A percentile compares a stretch with the other conserved stretches of the same genome.
phyloP scores from a whole-genome alignment of 1,284 basidiomycete species.

The Entoloma clypeatum region DNA sequence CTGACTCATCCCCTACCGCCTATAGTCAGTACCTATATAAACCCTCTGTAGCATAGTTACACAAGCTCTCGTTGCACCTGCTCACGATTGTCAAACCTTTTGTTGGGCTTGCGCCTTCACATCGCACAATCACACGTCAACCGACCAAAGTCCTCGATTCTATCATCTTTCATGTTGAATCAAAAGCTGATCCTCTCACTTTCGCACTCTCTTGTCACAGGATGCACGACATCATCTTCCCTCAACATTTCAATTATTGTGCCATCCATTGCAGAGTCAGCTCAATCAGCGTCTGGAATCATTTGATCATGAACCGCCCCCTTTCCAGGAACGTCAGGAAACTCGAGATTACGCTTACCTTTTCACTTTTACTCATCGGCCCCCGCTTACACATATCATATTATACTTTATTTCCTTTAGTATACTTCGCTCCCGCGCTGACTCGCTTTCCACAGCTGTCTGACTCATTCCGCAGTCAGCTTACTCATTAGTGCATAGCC shows the following conservation, averaged over 20 bases:
- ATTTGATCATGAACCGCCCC: conserved; percentile 49
- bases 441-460: no score
- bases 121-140: conserved; percentile 47
- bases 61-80: conserved; percentile 55
- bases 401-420: no score
- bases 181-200: conserved; percentile 46
- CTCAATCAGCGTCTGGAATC: conserved; percentile 57
- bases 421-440: no score
- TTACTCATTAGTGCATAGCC: no score
- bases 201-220: conserved; percentile 53
- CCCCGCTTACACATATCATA: no score
- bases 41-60: conserved; percentile 56
- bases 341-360: conserved; percentile 54
- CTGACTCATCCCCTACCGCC: no score
- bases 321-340: conserved; percentile 56
- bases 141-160: conserved; percentile 62
- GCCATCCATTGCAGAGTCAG: conserved; percentile 53
- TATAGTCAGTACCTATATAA: no score
- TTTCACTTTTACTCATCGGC: no score
- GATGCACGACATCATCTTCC: conserved; percentile 50
- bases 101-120: conserved; percentile 45
- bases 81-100: conserved; percentile 60
- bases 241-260: conserved; percentile 58
- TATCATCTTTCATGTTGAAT: conserved; percentile 51
- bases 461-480: no score